Base-by-base conservation (phyloP, 768 basidiomycete genomes). In the Daedalea quercina region DNA sequence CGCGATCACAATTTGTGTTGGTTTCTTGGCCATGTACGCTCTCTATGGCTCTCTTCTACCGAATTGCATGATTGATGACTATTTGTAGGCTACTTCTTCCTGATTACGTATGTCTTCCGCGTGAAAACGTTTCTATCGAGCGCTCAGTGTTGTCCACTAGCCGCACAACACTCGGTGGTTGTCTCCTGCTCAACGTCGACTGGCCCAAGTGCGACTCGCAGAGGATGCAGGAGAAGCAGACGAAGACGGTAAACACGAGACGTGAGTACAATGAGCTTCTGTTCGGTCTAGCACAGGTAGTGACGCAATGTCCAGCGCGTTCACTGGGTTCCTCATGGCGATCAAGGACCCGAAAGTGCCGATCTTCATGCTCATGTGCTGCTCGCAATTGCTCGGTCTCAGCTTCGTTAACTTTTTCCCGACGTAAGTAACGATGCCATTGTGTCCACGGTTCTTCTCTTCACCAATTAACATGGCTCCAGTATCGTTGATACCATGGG, bases 211-310 rank as follows among this genome's bases (percentile, higher is more conserved):
- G 11, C 78, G 84, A 11, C 76, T 85, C 17, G 79, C 83, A 0
- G 84, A 85, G 58, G 83, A 85, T 60, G 81, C 78, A 9, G 82
- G 82, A 1, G 82, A 84, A 67, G 82, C 82, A 0, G 84, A 85
- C 57, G 66, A 75, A 58, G 84, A 86, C 57, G 76, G 74, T n/a
- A 61, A 61, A 0, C 66, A 74, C 24, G 82, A 80, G 50, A 79
- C 83, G 84, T 84, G 60, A 34, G 80, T 69, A n/a, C 17, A 6
- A 9, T 24, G 3, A 8, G 3, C 31, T 28, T 3, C 13, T 33
- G 9, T 15, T 17, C 31, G 9, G 11, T 28, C 28, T 12, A 47
- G 3, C 3, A 9, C 12, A 17, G n/a, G n/a, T 33, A 44, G 7
- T 28, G 25, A 33, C 25, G 3, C 46, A 44, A 6, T 44, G 24